These are phyloP conservation scores for Nicotiana sylvestris DNA, from an alignment of 257 asterid species.

Conservation along the genomic window DNA sequence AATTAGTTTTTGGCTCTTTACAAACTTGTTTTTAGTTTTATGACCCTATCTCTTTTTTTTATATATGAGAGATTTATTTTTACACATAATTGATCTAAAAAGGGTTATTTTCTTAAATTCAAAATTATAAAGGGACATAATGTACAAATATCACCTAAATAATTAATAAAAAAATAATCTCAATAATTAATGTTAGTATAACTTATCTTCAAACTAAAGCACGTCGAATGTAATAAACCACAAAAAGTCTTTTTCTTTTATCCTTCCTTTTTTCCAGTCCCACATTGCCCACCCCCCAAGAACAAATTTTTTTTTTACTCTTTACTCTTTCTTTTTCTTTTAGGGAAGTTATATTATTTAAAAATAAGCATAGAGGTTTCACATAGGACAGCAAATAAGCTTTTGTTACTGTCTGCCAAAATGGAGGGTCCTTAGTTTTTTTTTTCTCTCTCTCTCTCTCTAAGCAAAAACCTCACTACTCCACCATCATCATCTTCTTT, in stretches of 20 bases:
- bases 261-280: not conserved
- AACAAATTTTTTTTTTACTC: not conserved
- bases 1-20: no score
- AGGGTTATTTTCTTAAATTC: no score
- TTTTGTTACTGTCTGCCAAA: slow-evolving; percentile 33
- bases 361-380: slow-evolving; percentile 23
- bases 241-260: not conserved
- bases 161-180: no score
- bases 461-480: not conserved
- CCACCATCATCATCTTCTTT: not conserved
- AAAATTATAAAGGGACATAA: no score
- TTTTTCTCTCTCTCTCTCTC: slow-evolving; percentile 12
- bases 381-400: slow-evolving; percentile 40
- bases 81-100: no score
- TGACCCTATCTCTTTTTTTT: no score
- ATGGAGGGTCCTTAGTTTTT: slow-evolving; percentile 38
- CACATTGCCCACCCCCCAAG: not conserved
- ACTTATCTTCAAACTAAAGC: no score
- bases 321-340: not conserved
- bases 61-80: no score
- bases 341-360: not conserved
- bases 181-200: no score
- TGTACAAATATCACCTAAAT: no score
- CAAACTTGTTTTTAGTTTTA: no score
- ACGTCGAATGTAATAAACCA: no score